phyloP scores from a whole-genome alignment of 2,329 filamentous ascomycete genomes.

The Pseudodiploospora longispora region DNA sequence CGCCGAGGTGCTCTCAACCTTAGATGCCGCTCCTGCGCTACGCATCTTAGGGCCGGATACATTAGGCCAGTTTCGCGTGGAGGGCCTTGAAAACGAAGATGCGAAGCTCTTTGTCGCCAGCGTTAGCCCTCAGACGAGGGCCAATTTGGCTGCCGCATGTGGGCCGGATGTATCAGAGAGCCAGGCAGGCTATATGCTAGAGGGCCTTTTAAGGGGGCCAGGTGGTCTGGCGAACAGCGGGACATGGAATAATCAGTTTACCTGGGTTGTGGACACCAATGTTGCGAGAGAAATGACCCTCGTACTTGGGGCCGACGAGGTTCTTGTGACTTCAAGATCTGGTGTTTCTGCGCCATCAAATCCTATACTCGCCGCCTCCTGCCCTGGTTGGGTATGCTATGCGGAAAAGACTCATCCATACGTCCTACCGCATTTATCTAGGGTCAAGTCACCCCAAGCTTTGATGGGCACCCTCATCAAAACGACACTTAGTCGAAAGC shows the following conservation, averaged over 20 bases:
- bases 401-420: conserved; percentile 97
- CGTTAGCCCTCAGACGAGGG: conserved; percentile 83
- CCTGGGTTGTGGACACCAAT: conserved; percentile 89
- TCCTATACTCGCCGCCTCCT: conserved; percentile 79
- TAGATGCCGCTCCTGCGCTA: conserved; percentile 58
- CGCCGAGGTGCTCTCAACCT: conserved; percentile 74
- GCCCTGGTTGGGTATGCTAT: conserved; percentile 98
- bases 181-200: conserved; percentile 74
- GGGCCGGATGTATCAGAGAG: conserved; percentile 61
- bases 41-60: conserved; percentile 26
- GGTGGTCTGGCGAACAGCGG: conserved; percentile 64
- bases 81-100: conserved; percentile 49
- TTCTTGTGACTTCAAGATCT: conserved; percentile 31
- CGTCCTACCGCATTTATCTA: conserved; percentile 82
- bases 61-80: conserved; percentile 30
- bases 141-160: conserved; percentile 79
- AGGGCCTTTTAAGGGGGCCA: conserved; percentile 63
- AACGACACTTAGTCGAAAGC: conserved; percentile 65
- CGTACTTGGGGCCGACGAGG: conserved; percentile 70
- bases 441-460: conserved; percentile 89
- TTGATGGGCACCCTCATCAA: conserved; percentile 86
- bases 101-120: conserved; percentile 82
- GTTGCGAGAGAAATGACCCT: conserved; percentile 72
- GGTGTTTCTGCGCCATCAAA: conserved; percentile 19
- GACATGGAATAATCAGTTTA: conserved; percentile 66